Evolutionary conservation across 768 basidiomycete species (phyloP).

Genomic region (Tulasnella sp.): DNA sequence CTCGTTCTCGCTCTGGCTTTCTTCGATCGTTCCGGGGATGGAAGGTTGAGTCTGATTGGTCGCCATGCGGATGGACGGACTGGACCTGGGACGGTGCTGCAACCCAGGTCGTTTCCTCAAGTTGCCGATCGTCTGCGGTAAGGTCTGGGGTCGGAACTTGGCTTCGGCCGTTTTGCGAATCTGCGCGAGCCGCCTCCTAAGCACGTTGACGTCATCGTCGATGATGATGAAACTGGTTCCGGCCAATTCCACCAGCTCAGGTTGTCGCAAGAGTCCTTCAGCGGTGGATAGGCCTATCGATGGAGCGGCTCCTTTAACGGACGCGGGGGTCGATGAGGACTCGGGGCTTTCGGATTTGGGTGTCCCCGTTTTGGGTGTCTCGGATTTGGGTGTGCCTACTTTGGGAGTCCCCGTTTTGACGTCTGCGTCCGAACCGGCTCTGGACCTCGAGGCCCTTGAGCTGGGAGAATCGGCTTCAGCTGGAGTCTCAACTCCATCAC

Average conservation of each 20-base stretch:
- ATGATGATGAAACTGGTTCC: slow-evolving; percentile 68
- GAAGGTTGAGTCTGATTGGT: background rate
- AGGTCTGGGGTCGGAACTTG: slow-evolving; percentile 19
- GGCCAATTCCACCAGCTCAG: slow-evolving; percentile 17
- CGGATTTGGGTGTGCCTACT: background rate
- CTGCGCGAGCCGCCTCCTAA: slow-evolving; percentile 62
- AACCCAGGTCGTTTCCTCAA: slow-evolving; percentile 52
- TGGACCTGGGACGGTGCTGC: slow-evolving; percentile 67
- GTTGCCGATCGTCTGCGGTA: slow-evolving; percentile 27
- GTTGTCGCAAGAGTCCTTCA: background rate
- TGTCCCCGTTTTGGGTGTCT: background rate
- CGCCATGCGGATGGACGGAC: slow-evolving; percentile 58
- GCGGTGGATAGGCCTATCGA: background rate
- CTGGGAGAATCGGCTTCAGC: background rate
- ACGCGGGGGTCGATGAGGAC: slow-evolving; percentile 12
- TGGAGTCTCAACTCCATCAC: background rate
- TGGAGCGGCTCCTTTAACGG: background rate
- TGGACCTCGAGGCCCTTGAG: background rate
- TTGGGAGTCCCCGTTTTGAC: background rate
- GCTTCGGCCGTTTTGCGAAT: slow-evolving; percentile 42
- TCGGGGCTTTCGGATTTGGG: background rate
- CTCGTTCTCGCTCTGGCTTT: background rate
- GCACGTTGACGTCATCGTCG: slow-evolving; percentile 78
- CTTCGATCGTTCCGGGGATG: background rate
- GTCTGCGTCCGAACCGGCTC: background rate